These are phyloP conservation scores for Acmispon strigosus DNA, from an alignment of 306 rosid species.

Conservation along the genomic window DNA sequence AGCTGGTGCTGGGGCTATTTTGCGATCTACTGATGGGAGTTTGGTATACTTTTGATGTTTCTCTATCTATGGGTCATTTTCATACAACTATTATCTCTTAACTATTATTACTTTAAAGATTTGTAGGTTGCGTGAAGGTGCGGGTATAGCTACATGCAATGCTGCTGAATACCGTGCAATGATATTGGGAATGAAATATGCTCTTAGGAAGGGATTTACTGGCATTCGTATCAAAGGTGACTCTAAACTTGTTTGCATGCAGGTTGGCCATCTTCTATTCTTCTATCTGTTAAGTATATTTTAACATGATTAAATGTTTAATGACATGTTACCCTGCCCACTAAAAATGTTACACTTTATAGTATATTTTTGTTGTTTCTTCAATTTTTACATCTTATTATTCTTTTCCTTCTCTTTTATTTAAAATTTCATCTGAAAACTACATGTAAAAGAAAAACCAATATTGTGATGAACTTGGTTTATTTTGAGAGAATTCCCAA, in stretches of 20 bases:
- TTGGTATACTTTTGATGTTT: constrained; percentile 48
- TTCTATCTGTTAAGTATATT: neutral
- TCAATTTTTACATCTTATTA: neutral
- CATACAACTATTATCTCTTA: constrained; percentile 9
- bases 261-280: constrained; percentile 48
- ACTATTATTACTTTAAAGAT: constrained; percentile 46
- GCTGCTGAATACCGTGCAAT: constrained; percentile 93
- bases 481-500: too few relatives aligned
- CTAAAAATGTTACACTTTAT: neutral
- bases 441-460: too few relatives aligned
- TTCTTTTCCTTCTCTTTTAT: constrained; percentile 1
- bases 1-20: constrained; percentile 61
- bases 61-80: constrained; percentile 5
- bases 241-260: constrained; percentile 95
- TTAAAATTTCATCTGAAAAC: neutral
- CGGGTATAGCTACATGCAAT: constrained; percentile 70
- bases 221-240: constrained; percentile 64
- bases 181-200: constrained; percentile 82
- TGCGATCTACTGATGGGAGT: constrained; percentile 53
- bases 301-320: neutral
- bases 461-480: too few relatives aligned
- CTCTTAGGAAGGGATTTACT: constrained; percentile 72
- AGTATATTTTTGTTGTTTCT: neutral
- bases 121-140: constrained; percentile 80
- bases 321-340: neutral